Percentiles rank a stretch among this genome's conserved stretches.
These are phyloP conservation scores for Saturnispora besseyi DNA, from an alignment of 805 yeast species.

Conservation along the genomic window DNA sequence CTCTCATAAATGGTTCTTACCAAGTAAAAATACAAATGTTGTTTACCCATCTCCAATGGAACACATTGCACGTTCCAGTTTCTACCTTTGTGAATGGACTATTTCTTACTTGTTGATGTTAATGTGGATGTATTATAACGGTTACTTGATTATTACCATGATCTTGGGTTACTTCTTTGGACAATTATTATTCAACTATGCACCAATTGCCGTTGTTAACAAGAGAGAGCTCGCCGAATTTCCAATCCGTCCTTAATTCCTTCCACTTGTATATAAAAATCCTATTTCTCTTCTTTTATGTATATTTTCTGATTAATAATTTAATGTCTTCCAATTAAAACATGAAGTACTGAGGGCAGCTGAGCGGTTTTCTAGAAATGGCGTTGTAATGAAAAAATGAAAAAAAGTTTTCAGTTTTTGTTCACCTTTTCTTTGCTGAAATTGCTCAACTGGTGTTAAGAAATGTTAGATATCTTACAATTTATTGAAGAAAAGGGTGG, in stretches of 20 bases:
- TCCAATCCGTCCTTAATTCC: constrained; percentile 5
- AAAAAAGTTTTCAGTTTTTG: neutral
- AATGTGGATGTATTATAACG: constrained; percentile 68
- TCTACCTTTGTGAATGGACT: constrained; percentile 56
- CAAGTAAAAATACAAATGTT: constrained; percentile 8
- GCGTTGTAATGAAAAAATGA: neutral
- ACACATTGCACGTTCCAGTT: constrained; percentile 39
- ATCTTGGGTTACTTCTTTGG: constrained; percentile 56
- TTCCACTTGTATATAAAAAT: neutral
- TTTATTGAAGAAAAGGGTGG: constrained; percentile 97
- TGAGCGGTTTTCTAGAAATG: neutral
- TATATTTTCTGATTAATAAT: neutral
- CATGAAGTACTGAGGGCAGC: neutral
- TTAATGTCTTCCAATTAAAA: neutral
- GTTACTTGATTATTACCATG: constrained; percentile 55
- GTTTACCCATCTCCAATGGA: constrained; percentile 37
- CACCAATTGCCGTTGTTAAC: constrained; percentile 18
- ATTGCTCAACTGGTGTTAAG: neutral
- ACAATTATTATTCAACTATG: constrained; percentile 36
- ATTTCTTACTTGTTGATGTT: constrained; percentile 59
- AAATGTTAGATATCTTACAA: constrained; percentile 85
- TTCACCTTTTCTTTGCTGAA: neutral
- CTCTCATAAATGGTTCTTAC: constrained; percentile 23
- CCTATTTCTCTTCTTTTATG: neutral
- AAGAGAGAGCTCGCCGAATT: constrained; percentile 5